These are phyloP conservation scores for Phytopythium cucurbitacearum DNA, from an alignment of 352 stramenopile genomes.

Conservation along the genomic window DNA sequence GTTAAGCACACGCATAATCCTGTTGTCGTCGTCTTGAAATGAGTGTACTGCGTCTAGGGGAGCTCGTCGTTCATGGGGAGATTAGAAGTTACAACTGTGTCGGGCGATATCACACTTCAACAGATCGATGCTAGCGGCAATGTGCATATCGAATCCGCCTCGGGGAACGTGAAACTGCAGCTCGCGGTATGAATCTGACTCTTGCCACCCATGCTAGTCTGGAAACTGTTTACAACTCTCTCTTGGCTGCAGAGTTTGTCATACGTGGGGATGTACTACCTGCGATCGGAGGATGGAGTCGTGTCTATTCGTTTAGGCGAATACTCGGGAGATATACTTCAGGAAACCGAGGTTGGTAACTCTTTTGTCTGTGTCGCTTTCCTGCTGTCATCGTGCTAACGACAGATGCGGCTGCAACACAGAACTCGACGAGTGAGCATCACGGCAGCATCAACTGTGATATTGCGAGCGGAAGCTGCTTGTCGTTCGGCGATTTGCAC, in stretches of 20 bases:
- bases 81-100: slow-evolving; percentile 53
- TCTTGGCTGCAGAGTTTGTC: slow-evolving; percentile 28
- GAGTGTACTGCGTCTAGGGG: slow-evolving; percentile 17
- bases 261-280: slow-evolving; percentile 62
- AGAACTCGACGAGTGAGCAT: slow-evolving; percentile 25
- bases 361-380: slow-evolving; percentile 6
- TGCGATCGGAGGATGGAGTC: slow-evolving; percentile 54
- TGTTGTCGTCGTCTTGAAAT: neutral
- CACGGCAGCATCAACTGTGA: slow-evolving; percentile 72
- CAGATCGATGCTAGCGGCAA: slow-evolving; percentile 45
- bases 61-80: slow-evolving; percentile 68
- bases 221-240: neutral
- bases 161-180: slow-evolving; percentile 55
- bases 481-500: slow-evolving; percentile 64
- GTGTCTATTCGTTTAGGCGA: slow-evolving; percentile 56
- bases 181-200: slow-evolving; percentile 21
- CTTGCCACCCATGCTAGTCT: neutral
- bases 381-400: neutral
- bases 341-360: slow-evolving; percentile 20
- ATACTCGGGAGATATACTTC: slow-evolving; percentile 44
- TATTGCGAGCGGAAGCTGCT: slow-evolving; percentile 34
- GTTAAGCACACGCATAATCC: neutral
- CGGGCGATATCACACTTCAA: slow-evolving; percentile 47
- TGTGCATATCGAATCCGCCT: slow-evolving; percentile 65
- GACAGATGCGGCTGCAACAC: neutral